A percentile compares a stretch with the other conserved stretches of the same genome.
These are phyloP conservation scores for Leccinum broughii DNA, from an alignment of 768 basidiomycete genomes.

Conservation along the genomic window DNA sequence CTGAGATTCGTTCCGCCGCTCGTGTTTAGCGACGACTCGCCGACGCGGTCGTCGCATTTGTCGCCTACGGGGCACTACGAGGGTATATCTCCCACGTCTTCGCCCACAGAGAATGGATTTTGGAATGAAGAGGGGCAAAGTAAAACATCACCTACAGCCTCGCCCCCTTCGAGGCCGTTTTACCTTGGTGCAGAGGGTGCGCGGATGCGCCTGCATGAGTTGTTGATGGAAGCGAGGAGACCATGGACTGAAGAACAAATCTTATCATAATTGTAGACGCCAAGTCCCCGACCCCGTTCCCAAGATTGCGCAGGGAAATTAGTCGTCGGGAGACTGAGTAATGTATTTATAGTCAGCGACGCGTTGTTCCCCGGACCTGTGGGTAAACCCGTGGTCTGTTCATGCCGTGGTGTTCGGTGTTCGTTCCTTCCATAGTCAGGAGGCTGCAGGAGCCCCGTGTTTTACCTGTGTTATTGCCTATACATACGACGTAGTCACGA, in stretches of 20 bases:
- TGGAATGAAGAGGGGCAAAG: conserved; percentile 2
- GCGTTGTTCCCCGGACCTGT: too few relatives aligned
- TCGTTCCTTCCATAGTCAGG: too few relatives aligned
- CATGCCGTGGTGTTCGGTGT: too few relatives aligned
- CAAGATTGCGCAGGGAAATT: too few relatives aligned
- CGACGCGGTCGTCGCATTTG: conserved; percentile 4
- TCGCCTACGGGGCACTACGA: conserved; percentile 24
- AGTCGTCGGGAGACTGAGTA: too few relatives aligned
- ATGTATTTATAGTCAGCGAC: too few relatives aligned
- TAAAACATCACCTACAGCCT: background rate
- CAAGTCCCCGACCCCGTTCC: too few relatives aligned
- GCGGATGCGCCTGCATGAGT: conserved; percentile 15
- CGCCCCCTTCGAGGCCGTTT: conserved; percentile 5
- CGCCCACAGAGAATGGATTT: background rate
- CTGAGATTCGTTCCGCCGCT: conserved; percentile 18
- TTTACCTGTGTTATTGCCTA: too few relatives aligned
- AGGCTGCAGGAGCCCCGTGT: too few relatives aligned
- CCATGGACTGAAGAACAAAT: background rate
- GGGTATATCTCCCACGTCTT: conserved; percentile 1
- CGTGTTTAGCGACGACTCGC: background rate
- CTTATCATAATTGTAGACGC: too few relatives aligned
- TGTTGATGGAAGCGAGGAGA: conserved; percentile 20
- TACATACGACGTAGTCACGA: too few relatives aligned
- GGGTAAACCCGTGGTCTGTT: too few relatives aligned
- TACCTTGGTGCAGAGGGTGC: conserved; percentile 7